Evolutionary conservation across 164 flowering plant genomes (phyloP), one percentile per base, ranked within the genome.

Genomic region (Vitis riparia): DNA sequence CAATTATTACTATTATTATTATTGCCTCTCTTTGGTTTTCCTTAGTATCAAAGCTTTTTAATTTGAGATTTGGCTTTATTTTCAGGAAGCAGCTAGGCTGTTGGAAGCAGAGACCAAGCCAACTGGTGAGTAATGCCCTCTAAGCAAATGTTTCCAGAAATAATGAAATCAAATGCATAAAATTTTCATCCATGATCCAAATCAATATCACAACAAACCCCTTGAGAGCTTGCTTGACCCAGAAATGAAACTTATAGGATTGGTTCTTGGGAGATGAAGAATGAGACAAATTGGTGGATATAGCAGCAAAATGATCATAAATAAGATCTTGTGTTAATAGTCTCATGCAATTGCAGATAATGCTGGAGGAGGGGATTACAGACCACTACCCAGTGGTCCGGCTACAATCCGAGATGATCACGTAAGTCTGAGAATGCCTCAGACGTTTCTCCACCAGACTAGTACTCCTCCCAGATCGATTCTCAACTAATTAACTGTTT

Each of bases 21-120:
- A 3, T 37, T 3, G 7, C 44, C 44, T 37, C 44, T 37, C 44
- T 37, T 37, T 6, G 5, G 8, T 37, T 37, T 37, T 37, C 7
- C 0, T 37, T 37, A 51, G 6, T 8, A 5, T 32, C 48, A 10
- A 8, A 37, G 14, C 64, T 2, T 32, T 13, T 27, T 30, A 11
- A 13, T 29, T 66, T 66, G 60, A 44, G 2, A 15, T 62, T 62
- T 16, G 66, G 48, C 13, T 68, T 69, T 59, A 47, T 9, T 71
- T 80, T 62, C 87, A 86, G 92, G 92, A 85, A 70, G 87, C 89
- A 15, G 84, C 71, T 73, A 82, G 67, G 72, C 65, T 74, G 65
- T 57, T 75, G 77, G 87, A 83, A 66, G 69, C 84, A 37, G 88
- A 84, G 50, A 51, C 78, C 49, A 80, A 76, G 68, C 71, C 55